Evolutionary conservation across 2,329 filamentous ascomycete species (phyloP), one percentile per base, ranked within the genome.

Genomic region (Pseudonectria buxi): DNA sequence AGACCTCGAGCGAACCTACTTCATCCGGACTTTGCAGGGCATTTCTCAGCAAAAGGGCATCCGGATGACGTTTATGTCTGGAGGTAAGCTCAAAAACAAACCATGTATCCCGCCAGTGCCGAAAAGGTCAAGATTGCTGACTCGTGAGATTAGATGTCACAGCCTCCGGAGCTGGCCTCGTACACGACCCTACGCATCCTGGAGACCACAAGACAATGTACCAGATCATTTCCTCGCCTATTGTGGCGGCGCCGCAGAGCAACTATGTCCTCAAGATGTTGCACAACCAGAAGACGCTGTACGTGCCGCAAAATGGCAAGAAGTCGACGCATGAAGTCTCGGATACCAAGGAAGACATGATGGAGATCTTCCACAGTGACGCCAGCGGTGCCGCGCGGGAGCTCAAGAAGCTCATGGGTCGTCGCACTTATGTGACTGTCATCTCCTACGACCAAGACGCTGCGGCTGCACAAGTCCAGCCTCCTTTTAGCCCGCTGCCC

Each of bases 311-410:
- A 36, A 98, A 98, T 61, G 90, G 90, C 2, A 79, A 87, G 37
- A 76, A 77, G 46, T 81, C 83, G 1, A 83, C 73, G 2, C 78
- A 87, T 42, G 75, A 81, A 45, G 74, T 85, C 2, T 84, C 81
- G 2, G 92, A 98, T 59, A 98, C 92, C 30, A 96, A 98, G 63
- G 92, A 98, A 62, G 92, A 98, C 64, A 98, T 98, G 92, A 94
- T 98, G 85, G 92, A 98, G 68, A 94, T 98, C 48, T 98, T 98
- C 74, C 87, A 92, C 53, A 86, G 83, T 7, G 92, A 98, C 51
- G 87, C 92, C 12, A 86, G 82, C 35, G 90, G 92, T n/a, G 70
- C 78, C 25, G 71, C 80, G 1, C 74, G 89, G 30, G 90, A 95
- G 60, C 72, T 89, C 55, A 89, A 89, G 66, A 85, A 90, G 55